Evolutionary conservation across 768 basidiomycete species (phyloP).

Genomic region (Leccinum obscurum): DNA sequence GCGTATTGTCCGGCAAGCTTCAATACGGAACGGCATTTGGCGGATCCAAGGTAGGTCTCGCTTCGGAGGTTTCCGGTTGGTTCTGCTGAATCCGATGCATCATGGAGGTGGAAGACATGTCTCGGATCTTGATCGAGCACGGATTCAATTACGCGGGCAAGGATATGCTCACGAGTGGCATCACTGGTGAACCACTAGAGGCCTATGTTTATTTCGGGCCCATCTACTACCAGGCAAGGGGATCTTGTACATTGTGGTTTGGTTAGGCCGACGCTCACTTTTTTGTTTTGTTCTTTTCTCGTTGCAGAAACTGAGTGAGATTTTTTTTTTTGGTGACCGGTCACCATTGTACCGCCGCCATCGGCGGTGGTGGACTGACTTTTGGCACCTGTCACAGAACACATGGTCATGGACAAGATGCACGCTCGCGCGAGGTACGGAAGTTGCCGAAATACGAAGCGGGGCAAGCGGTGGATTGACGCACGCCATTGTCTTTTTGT

Average conservation of each 20-base stretch:
- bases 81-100: conserved; percentile 9
- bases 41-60: conserved; percentile 77
- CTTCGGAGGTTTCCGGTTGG: background rate
- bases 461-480: conserved; percentile 1
- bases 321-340: background rate
- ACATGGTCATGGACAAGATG: conserved; percentile 99
- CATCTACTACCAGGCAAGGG: conserved; percentile 89
- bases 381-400: conserved; percentile 50
- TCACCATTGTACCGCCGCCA: background rate
- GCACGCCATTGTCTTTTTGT: background rate
- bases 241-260: conserved; percentile 3
- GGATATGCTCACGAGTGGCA: conserved; percentile 97
- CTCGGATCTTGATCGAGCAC: conserved; percentile 88
- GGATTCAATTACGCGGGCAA: conserved; percentile 99
- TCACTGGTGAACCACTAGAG: conserved; percentile 95
- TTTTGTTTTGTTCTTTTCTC: background rate
- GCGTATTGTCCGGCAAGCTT: conserved; percentile 84
- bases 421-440: conserved; percentile 91
- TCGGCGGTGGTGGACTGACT: conserved; percentile 12
- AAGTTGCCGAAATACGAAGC: conserved; percentile 10
- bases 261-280: conserved; percentile 6
- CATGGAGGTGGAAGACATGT: conserved; percentile 93
- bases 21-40: conserved; percentile 97
- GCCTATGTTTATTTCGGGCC: conserved; percentile 99
- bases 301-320: conserved; percentile 87